Evolutionary conservation across 2,329 filamentous ascomycete genomes (phyloP).

Genomic region (Sclerotinia nivalis): DNA sequence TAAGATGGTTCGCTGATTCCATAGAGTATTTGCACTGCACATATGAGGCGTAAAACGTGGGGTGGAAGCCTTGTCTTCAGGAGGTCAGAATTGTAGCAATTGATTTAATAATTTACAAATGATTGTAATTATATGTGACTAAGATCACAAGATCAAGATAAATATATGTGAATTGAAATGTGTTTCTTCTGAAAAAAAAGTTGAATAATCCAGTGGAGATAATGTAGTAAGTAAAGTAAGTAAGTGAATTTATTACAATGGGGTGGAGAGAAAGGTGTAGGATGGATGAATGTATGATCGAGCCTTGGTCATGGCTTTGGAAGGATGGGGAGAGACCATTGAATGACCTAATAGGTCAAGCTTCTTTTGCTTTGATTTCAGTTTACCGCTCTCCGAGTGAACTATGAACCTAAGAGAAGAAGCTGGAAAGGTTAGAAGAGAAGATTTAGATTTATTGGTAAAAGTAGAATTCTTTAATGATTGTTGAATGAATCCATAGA

Average conservation of each 20-base stretch:
- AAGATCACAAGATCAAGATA: background rate
- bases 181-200: background rate
- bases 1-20: constrained; percentile 16
- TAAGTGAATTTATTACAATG: background rate
- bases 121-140: background rate
- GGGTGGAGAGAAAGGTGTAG: constrained; percentile 2
- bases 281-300: constrained; percentile 7
- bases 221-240: background rate
- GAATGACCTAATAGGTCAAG: constrained; percentile 15
- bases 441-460: background rate
- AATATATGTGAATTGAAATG: background rate
- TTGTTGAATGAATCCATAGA: no score
- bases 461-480: background rate
- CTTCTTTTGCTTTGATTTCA: background rate
- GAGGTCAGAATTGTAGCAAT: constrained; percentile 12
- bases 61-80: constrained; percentile 22
- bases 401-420: background rate
- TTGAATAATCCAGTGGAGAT: constrained; percentile 14
- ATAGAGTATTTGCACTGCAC: constrained; percentile 18
- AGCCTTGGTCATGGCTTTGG: constrained; percentile 15
- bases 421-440: background rate
- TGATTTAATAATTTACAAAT: constrained; percentile 9
- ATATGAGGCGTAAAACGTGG: constrained; percentile 22
- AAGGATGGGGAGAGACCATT: background rate
- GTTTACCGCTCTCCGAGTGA: background rate